Base-by-base conservation (phyloP, 139 green algal species). In the Chlamydomonas sp. region DNA sequence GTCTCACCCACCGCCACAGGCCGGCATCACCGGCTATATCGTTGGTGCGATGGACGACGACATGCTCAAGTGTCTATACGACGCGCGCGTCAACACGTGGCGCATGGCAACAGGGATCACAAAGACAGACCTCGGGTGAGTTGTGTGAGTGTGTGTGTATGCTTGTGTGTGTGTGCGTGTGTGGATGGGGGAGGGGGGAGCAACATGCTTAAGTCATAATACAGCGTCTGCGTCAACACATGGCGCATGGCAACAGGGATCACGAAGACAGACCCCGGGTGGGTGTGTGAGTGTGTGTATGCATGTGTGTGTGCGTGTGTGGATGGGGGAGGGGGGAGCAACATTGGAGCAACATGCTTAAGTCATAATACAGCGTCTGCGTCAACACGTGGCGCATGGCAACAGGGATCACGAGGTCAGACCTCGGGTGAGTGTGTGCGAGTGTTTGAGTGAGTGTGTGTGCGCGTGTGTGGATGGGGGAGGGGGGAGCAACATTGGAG, bases 401-500 rank as follows among this genome's bases (percentile, higher is more conserved):
- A n/a, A n/a, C n/a, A n/a, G n/a, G n/a, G n/a, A n/a, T n/a, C n/a
- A n/a, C n/a, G n/a, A n/a, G 79, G 69, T n/a, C 47, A 2, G 76
- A 82, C 58, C 68, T 82, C 29, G 76, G 76, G 1, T 82, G 76
- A n/a, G n/a, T n/a, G n/a, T n/a, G n/a, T n/a, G n/a, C n/a, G n/a
- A n/a, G n/a, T n/a, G n/a, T n/a, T n/a, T n/a, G n/a, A n/a, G n/a
- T n/a, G n/a, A n/a, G n/a, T n/a, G n/a, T n/a, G n/a, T n/a, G n/a
- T n/a, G n/a, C n/a, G n/a, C n/a, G n/a, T n/a, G n/a, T n/a, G n/a
- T n/a, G 79, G 65, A 73, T 85, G 60, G 82, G 88, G 26, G 89
- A 88, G 2, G 88, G 90, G 6, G 91, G 96, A 85, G 91, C n/a
- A n/a, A n/a, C n/a, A n/a, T n/a, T n/a, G 96, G 69, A 73, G 93